Percentiles rank a stretch among this genome's conserved stretches.
These are phyloP conservation scores for Microsporum audouinii DNA, from an alignment of 2,329 filamentous ascomycete genomes.

Conservation along the genomic window DNA sequence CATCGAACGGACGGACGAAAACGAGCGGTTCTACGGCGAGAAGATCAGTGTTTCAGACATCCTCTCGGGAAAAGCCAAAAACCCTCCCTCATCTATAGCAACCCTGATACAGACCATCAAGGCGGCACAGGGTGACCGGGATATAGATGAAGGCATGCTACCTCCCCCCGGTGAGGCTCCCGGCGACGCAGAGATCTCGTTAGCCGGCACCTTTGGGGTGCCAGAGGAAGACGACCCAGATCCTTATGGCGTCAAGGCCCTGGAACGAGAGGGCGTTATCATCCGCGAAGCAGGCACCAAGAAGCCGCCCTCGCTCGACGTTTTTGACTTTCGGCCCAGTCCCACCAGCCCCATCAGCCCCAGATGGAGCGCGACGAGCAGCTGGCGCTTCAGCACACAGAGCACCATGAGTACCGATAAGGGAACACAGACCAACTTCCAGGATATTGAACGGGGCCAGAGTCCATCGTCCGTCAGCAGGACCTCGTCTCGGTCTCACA, in stretches of 20 bases:
- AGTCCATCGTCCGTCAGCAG: conserved; percentile 8
- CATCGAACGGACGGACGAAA: conserved; percentile 77
- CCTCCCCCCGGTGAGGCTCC: conserved; percentile 59
- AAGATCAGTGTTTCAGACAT: conserved; percentile 52
- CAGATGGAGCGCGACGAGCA: conserved; percentile 54
- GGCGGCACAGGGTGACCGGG: conserved; percentile 69
- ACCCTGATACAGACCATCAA: conserved; percentile 72
- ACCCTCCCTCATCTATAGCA: conserved; percentile 45
- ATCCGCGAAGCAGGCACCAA: conserved; percentile 81
- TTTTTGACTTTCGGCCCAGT: conserved; percentile 70
- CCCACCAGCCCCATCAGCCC: conserved; percentile 60
- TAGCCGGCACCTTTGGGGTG: conserved; percentile 56
- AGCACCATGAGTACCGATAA: conserved; percentile 50
- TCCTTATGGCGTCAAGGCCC: conserved; percentile 76
- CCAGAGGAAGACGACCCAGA: conserved; percentile 74
- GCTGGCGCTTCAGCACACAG: conserved; percentile 58
- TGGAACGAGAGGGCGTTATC: conserved; percentile 82
- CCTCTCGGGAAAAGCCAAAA: conserved; percentile 47
- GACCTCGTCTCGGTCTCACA: conserved; percentile 9
- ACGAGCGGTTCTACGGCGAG: conserved; percentile 72
- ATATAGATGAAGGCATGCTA: conserved; percentile 59
- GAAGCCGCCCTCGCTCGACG: conserved; percentile 60
- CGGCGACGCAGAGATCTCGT: conserved; percentile 54
- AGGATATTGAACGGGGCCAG: not conserved
- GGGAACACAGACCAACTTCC: conserved; percentile 57